Conservation (phyloP, 495 filamentous ascomycete species). For the Aspergillus mulundensis region DNA sequence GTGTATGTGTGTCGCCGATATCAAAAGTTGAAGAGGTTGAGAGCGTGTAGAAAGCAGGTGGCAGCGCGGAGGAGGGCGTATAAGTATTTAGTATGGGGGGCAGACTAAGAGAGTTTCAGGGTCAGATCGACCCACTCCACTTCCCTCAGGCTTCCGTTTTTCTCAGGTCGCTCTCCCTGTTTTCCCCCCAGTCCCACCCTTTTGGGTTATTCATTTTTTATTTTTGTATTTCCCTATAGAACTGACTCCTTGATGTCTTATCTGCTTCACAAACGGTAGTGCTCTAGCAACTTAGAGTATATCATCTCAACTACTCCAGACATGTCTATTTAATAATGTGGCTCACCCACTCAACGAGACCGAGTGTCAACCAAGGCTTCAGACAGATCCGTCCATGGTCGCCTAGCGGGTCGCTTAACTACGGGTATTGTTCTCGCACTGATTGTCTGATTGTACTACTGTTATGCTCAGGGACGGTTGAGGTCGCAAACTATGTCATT, state of each 20-base stretch:
- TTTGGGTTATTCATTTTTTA: conserved; percentile 2
- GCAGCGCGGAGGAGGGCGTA: conserved; percentile 11
- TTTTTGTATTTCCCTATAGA: neutral
- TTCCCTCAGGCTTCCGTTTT: conserved; percentile 10
- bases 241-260: too few relatives aligned
- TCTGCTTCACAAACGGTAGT: too few relatives aligned
- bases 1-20: neutral
- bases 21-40: neutral
- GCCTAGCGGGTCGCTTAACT: neutral
- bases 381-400: neutral
- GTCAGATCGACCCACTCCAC: conserved; percentile 27
- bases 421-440: neutral
- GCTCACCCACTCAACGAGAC: neutral
- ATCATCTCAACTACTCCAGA: neutral
- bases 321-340: neutral
- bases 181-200: conserved; percentile 9
- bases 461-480: neutral
- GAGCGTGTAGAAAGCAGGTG: neutral
- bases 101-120: conserved; percentile 20
- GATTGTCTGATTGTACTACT: neutral
- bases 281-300: too few relatives aligned
- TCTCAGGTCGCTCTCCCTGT: conserved; percentile 10
- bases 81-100: conserved; percentile 5
- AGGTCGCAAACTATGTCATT: neutral
- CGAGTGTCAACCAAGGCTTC: neutral